phyloP scores from a whole-genome alignment of 805 yeast genomes.

The Sugiyamaella boreocaroliniensis region DNA sequence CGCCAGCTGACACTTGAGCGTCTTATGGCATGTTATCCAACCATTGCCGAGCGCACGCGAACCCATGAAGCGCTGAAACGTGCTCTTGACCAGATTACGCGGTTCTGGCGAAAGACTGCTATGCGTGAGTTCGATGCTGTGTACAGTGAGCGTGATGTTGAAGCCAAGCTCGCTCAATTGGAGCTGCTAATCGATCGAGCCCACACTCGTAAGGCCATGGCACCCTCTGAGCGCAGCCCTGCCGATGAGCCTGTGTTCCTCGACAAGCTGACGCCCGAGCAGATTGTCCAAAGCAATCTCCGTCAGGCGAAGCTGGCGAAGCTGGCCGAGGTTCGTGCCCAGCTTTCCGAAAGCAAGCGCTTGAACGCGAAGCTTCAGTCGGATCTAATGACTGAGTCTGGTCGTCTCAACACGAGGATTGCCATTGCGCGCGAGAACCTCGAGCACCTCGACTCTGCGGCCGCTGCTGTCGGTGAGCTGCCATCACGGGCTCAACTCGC shows the following conservation, averaged over 20 bases:
- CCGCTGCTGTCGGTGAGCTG: constrained; percentile 6
- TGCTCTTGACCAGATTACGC: constrained; percentile 47
- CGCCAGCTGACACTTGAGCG: constrained; percentile 46
- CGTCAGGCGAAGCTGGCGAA: constrained; percentile 19
- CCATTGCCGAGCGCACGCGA: constrained; percentile 39
- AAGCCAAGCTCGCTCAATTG: constrained; percentile 33
- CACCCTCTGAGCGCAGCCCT: not conserved
- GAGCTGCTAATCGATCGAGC: constrained; percentile 37
- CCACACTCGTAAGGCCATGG: not conserved
- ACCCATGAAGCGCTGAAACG: constrained; percentile 41
- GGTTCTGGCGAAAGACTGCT: constrained; percentile 44
- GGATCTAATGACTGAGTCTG: constrained; percentile 1
- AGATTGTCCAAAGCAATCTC: constrained; percentile 26
- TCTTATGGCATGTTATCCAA: constrained; percentile 49
- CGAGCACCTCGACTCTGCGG: constrained; percentile 9
- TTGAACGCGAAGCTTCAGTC: constrained; percentile 11
- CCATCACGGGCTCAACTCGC: constrained; percentile 10
- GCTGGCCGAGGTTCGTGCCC: constrained; percentile 15
- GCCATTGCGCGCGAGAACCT: constrained; percentile 1
- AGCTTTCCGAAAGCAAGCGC: not conserved
- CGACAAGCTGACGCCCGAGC: constrained; percentile 27
- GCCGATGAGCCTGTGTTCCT: constrained; percentile 19
- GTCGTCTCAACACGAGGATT: not conserved
- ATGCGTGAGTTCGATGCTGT: constrained; percentile 48
- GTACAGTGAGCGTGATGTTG: constrained; percentile 39